Evolutionary conservation across 2,329 filamentous ascomycete genomes (phyloP).

Genomic region (Beauveria asiatica): DNA sequence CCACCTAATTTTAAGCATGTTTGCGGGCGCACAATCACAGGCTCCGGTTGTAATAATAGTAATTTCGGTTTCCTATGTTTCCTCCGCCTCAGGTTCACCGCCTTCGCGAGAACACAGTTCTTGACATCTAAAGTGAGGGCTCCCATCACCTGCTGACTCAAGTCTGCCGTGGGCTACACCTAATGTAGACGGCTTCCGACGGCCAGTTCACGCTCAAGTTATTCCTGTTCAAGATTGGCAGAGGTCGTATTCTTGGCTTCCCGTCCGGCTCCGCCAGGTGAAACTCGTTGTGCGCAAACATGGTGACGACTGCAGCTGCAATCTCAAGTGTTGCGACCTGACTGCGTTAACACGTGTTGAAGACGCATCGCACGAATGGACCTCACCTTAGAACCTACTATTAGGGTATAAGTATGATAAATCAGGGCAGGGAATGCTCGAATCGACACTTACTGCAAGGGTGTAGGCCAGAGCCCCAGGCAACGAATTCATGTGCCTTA

Average conservation of each 20-base stretch:
- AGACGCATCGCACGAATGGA: background rate
- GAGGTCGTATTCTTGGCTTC: constrained; percentile 12
- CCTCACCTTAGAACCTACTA: background rate
- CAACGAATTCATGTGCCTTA: constrained; percentile 21
- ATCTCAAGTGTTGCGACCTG: constrained; percentile 46
- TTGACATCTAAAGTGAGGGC: background rate
- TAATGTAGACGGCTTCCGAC: background rate
- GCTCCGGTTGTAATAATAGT: background rate
- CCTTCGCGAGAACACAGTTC: background rate
- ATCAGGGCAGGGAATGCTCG: background rate
- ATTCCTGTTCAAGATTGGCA: constrained; percentile 14
- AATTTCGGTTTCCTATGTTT: background rate
- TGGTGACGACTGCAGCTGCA: constrained; percentile 39
- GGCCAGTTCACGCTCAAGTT: background rate
- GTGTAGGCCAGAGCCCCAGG: constrained; percentile 29
- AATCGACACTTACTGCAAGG: constrained; percentile 23
- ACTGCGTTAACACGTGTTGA: constrained; percentile 1
- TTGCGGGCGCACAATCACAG: background rate
- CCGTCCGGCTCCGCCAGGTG: constrained; percentile 33
- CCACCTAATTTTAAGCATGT: background rate
- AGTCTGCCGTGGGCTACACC: background rate
- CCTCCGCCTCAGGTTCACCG: background rate
- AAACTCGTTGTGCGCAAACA: constrained; percentile 41
- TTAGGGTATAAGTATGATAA: background rate
- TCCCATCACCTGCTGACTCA: background rate